Base-by-base conservation (phyloP, 805 yeast species). In the Grigorovia jiainica region DNA sequence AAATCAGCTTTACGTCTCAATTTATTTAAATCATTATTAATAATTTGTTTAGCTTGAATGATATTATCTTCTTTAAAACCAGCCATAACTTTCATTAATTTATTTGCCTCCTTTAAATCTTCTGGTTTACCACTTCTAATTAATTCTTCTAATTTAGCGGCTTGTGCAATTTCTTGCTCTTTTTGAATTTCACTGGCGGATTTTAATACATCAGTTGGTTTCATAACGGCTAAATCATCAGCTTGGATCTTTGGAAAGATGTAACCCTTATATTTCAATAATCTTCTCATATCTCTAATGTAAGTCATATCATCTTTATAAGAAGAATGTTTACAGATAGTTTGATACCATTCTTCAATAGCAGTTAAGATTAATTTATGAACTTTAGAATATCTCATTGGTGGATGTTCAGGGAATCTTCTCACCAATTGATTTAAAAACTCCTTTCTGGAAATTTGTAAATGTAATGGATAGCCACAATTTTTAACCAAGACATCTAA, bases 301-400 rank as follows among this genome's bases (percentile, higher is more conserved):
- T 82, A 86, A 3, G 89, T 92, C 53, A 92, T 70, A 60, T 92
- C 99, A 35, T 87, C 95, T 59, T 85, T 86, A 63, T 92, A 85
- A 56, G 86, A 74, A 21, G 95, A 79, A 41, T 92, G 87, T 54
- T 80, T 79, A 64, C 97, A 90, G 42, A 92, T 78, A 1, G 97
- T 90, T 61, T 86, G 94, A 60, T 85, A 79, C 99, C 99, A 92
- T 63, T 92, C 97, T 63, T 90, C 95, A 55, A 92, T 82, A 43
- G 89, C 86, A 45, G 92, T 89, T 55, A 92, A 71, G 48, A 90
- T 78, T 52, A 87, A 71, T 58, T 87, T 71, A 60, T 92, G 97
- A 20, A 86, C 80, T 48, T 87, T 73, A 16, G 90, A 71, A 63
- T 84, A 87, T 31, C 89, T 76, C 47, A 81, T 65, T 3, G 97